Conservation (phyloP, 805 yeast genomes). For the Kodamaea jinghongensis region DNA sequence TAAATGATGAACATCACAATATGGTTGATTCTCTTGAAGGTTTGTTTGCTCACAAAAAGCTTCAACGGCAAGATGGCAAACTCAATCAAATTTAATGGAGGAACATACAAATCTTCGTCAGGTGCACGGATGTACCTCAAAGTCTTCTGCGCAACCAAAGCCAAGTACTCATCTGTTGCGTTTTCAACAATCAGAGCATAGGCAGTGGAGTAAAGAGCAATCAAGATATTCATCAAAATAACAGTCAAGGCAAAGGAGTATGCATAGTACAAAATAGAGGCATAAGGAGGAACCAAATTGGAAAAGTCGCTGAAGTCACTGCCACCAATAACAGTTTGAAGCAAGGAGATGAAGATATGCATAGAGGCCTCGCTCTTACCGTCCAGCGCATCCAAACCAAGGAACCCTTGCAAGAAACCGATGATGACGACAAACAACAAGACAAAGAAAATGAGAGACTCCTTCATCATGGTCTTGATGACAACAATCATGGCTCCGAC, state of each 20-base stretch:
- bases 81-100: conserved; percentile 80
- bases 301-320: conserved; percentile 70
- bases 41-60: conserved; percentile 32
- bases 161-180: conserved; percentile 82
- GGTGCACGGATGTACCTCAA: conserved; percentile 85
- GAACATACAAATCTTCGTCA: conserved; percentile 78
- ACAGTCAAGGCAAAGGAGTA: conserved; percentile 75
- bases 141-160: conserved; percentile 80
- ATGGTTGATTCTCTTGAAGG: conserved; percentile 44
- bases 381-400: conserved; percentile 85
- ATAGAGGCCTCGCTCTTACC: conserved; percentile 76
- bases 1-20: conserved; percentile 63
- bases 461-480: conserved; percentile 81
- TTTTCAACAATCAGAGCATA: conserved; percentile 77
- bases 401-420: conserved; percentile 83
- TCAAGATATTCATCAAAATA: conserved; percentile 74
- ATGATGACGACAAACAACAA: conserved; percentile 64
- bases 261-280: conserved; percentile 70
- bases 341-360: conserved; percentile 59
- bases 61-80: conserved; percentile 33
- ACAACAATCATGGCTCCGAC: conserved; percentile 90
- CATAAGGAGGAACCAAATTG: conserved; percentile 80
- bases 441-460: conserved; percentile 78
- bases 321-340: conserved; percentile 71
- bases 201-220: conserved; percentile 84